Base-by-base conservation (phyloP, 1,284 basidiomycete species). In the Irpex sp. region DNA sequence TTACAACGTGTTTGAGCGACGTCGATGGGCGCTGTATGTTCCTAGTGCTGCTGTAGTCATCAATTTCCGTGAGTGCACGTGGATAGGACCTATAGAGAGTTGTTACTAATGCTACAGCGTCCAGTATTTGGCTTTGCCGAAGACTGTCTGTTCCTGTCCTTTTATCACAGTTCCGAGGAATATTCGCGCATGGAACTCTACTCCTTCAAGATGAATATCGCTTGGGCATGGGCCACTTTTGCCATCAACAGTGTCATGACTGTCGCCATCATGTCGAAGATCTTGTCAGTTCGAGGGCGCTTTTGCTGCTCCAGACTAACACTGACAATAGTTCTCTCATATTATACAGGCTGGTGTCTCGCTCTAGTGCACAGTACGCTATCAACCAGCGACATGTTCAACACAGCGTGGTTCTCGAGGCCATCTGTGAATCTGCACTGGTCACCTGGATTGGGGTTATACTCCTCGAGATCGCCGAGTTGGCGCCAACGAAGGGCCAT, bases 201-300 rank as follows among this genome's bases (percentile, higher is more conserved):
- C 27, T 62, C 74, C 2, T 66, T 75, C 13, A 22, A 77, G 32
- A 75, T 77, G 58, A 74, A 74, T 1, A 74, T 75, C 3, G 76
- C 74, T 0, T 78, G 77, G 77, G 77, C 76, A 10, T 78, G 76
- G 76, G 66, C 74, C 72, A 75, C 76, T 69, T 77, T 77, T 70
- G 49, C 68, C 27, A 70, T 69, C 66, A 77, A 77, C 66, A 76
- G 75, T 0, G 20, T 75, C 24, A 69, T 77, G 44, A 78, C 76
- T 0, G 71, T 71, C 7, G 69, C 69, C 6, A 77, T 78, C 66
- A 62, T 78, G 43, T 68, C 64, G 32, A 72, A 72, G 54, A 73
- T 78, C 6, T 44, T 75, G 77, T 78, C 22, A 11, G 74, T 58
- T 54, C 6, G 15, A 38, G 32, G 32, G 32, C 24, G 22, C 67